Conservation (phyloP, 2,329 filamentous ascomycete genomes). For the Pseudogymnoascus sp. region DNA sequence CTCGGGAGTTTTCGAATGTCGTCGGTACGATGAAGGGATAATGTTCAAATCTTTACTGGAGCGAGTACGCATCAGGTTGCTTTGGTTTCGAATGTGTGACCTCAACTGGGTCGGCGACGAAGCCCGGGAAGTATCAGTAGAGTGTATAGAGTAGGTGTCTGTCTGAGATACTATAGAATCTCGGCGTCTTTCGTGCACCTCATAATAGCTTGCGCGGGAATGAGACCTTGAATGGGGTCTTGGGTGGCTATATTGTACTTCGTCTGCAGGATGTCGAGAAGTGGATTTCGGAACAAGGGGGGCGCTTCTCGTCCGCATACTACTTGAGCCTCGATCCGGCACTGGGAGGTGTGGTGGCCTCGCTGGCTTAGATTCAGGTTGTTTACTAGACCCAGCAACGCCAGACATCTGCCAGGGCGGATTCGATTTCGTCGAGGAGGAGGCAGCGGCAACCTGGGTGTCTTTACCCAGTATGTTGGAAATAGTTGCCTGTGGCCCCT, state of each 20-base stretch:
- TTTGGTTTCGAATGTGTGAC: slow-evolving; percentile 25
- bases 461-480: slow-evolving; percentile 44
- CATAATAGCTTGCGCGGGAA: slow-evolving; percentile 41
- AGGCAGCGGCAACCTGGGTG: slow-evolving; percentile 16
- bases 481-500: slow-evolving; percentile 38
- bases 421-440: slow-evolving; percentile 14
- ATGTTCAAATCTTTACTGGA: slow-evolving; percentile 29
- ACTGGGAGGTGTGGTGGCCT: slow-evolving; percentile 23
- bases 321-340: slow-evolving; percentile 27
- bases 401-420: slow-evolving; percentile 11
- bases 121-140: slow-evolving; percentile 35
- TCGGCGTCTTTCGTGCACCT: slow-evolving; percentile 41
- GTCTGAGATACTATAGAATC: slow-evolving; percentile 48
- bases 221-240: slow-evolving; percentile 28
- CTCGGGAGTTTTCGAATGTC: slow-evolving; percentile 11
- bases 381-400: slow-evolving; percentile 10
- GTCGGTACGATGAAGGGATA: background rate
- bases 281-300: slow-evolving; percentile 19
- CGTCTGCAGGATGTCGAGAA: slow-evolving; percentile 27
- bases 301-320: slow-evolving; percentile 28
- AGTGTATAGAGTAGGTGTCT: slow-evolving; percentile 45
- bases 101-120: slow-evolving; percentile 35
- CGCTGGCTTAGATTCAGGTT: slow-evolving; percentile 18
- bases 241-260: slow-evolving; percentile 28
- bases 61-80: slow-evolving; percentile 26